These are phyloP conservation scores for Achaetomium macrosporum DNA, from an alignment of 2,329 filamentous ascomycete species.

Conservation along the genomic window DNA sequence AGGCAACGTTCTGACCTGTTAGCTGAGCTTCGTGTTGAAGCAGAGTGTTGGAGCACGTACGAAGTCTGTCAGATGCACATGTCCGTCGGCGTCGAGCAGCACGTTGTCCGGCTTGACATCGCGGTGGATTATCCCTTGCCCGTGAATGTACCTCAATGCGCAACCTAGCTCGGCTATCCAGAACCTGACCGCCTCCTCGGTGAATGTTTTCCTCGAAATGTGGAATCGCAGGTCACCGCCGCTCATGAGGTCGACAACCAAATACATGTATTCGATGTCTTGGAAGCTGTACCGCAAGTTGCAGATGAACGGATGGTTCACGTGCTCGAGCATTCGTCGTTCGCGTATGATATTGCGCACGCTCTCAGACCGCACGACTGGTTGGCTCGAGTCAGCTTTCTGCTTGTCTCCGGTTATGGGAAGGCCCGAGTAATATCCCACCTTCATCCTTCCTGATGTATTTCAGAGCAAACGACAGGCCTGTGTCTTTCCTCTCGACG, in stretches of 20 bases:
- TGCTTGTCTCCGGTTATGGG: background rate
- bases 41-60: slow-evolving; percentile 45
- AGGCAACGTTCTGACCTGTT: slow-evolving; percentile 77
- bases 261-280: slow-evolving; percentile 98
- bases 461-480: slow-evolving; percentile 90
- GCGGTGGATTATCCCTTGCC: slow-evolving; percentile 81
- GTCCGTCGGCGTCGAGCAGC: slow-evolving; percentile 77
- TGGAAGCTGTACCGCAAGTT: slow-evolving; percentile 99
- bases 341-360: slow-evolving; percentile 98
- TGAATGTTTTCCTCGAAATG: slow-evolving; percentile 96
- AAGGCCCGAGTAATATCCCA: slow-evolving; percentile 36
- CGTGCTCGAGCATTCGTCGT: slow-evolving; percentile 93
- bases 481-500: slow-evolving; percentile 94
- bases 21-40: slow-evolving; percentile 3
- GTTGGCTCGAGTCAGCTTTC: slow-evolving; percentile 5
- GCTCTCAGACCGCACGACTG: slow-evolving; percentile 94
- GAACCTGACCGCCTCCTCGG: slow-evolving; percentile 91
- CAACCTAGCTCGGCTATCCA: slow-evolving; percentile 95
- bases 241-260: slow-evolving; percentile 97
- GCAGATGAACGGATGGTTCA: slow-evolving; percentile 97
- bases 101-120: slow-evolving; percentile 93
- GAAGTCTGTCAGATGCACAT: slow-evolving; percentile 97
- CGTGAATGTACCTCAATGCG: slow-evolving; percentile 80
- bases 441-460: slow-evolving; percentile 99
- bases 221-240: slow-evolving; percentile 95